phyloP scores from a whole-genome alignment of 805 yeast species.

The Candida hispaniensis region DNA sequence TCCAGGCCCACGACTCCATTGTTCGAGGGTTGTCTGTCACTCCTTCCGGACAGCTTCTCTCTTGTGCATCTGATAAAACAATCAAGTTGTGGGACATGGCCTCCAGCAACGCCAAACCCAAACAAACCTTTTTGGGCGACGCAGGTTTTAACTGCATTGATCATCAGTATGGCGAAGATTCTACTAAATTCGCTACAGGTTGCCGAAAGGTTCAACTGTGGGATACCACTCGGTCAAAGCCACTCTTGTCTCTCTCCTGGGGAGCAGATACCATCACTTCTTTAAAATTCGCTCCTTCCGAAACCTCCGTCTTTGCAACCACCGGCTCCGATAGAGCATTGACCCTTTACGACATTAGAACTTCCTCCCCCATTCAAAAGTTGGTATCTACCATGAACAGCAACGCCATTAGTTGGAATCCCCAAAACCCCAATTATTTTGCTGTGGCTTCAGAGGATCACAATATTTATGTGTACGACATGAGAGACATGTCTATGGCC shows the following conservation, averaged over 20 bases:
- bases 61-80: constrained; percentile 86
- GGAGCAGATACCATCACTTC: constrained; percentile 85
- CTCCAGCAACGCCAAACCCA: constrained; percentile 41
- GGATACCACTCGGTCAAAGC: constrained; percentile 74
- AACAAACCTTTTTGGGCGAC: constrained; percentile 73
- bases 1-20: constrained; percentile 83
- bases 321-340: constrained; percentile 86
- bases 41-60: constrained; percentile 50
- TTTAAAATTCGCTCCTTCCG: constrained; percentile 82
- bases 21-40: constrained; percentile 77
- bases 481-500: constrained; percentile 80
- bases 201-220: constrained; percentile 86
- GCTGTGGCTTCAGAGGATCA: constrained; percentile 93
- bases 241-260: constrained; percentile 76
- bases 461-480: constrained; percentile 88
- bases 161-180: constrained; percentile 62
- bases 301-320: constrained; percentile 78
- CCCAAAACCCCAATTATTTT: constrained; percentile 92
- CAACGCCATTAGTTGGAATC: constrained; percentile 89
- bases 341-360: constrained; percentile 81
- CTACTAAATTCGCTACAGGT: constrained; percentile 67
- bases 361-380: constrained; percentile 86
- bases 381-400: constrained; percentile 72
- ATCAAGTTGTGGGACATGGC: constrained; percentile 80
- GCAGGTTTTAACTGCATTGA: constrained; percentile 78